Base-by-base conservation (phyloP, 116 monocot species). In the Dioscorea cayenensis region DNA sequence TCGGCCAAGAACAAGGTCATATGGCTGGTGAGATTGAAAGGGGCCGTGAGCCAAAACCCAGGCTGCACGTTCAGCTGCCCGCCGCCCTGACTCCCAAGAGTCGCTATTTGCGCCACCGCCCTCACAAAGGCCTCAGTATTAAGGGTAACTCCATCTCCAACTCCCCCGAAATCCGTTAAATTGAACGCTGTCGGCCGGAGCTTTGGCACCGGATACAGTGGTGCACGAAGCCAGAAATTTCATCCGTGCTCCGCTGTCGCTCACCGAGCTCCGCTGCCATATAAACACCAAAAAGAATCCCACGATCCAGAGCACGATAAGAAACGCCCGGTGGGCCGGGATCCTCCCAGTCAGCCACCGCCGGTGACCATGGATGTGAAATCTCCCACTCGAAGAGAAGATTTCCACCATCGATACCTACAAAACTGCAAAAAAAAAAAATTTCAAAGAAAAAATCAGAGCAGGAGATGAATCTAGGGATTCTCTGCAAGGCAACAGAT, bases 11-110 rank as follows among this genome's bases (percentile, higher is more conserved):
- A 97, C 51, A 97, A 82, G 9, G 97, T 93, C 90, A 97, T 84
- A 36, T 90, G 87, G 51, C 96, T 96, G 17, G 96, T 96, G 67
- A 97, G 78, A 73, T 97, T 97, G 74, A 97, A 97, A 11, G 93
- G 93, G 35, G 80, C 90, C 22, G 96, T 97, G 23, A 97, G 68
- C 97, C 97, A 97, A 3, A 73, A 18, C 16, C 97, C 93, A 14
- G 84, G 37, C n/a, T 64, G 80, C 49, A 93, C 90, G 27, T 77
- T 86, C 43, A 96, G 87, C 83, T 84, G 85, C 58, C 86, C 97
- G 0, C 92, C 97, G 3, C 92, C 92, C 51, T 60, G 73, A 71
- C 50, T 65, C 55, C 68, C 61, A 7, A 89, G 76, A 74, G 60
- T 64, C 51, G 75, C 71, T 35, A 88, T 90, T 72, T 80, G 84